Conservation (phyloP, 768 basidiomycete genomes). For the Hericium coralloides region DNA sequence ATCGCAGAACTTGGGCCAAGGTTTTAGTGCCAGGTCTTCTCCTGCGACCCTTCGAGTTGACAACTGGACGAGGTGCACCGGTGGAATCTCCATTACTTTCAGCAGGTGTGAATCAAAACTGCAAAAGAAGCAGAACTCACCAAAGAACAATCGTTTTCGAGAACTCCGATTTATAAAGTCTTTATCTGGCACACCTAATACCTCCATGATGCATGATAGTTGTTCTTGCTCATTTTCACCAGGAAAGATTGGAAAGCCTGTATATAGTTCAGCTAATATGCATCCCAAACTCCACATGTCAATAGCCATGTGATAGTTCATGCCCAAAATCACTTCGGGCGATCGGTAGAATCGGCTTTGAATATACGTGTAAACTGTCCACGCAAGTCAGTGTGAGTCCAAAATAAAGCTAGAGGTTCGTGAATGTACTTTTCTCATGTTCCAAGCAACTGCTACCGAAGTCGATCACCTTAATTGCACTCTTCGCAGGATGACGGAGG, state of each 20-base stretch:
- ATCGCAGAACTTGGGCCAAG: constrained; percentile 79
- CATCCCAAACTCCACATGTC: constrained; percentile 99
- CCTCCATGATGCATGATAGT: constrained; percentile 98
- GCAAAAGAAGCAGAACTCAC: constrained; percentile 33
- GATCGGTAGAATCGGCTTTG: constrained; percentile 99
- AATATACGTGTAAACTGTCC: constrained; percentile 94
- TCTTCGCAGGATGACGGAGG: constrained; percentile 89
- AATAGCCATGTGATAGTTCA: constrained; percentile 99
- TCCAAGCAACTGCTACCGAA: constrained; percentile 99
- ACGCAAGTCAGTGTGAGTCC: constrained; percentile 1
- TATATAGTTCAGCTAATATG: constrained; percentile 94
- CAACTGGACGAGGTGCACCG: constrained; percentile 85
- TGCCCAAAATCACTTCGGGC: constrained; percentile 96
- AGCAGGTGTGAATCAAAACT: not conserved
- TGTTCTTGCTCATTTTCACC: constrained; percentile 99
- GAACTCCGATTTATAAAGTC: constrained; percentile 92
- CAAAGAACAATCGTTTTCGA: constrained; percentile 92
- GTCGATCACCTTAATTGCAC: constrained; percentile 96
- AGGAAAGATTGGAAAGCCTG: constrained; percentile 97
- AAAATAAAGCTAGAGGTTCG: not conserved
- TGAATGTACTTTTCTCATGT: constrained; percentile 84
- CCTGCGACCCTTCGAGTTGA: constrained; percentile 93
- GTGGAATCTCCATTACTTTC: constrained; percentile 58
- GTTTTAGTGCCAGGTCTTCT: constrained; percentile 89
- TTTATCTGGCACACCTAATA: constrained; percentile 91